These are phyloP conservation scores for Kluyveromyces lactis DNA, from an alignment of 805 yeast species.

Conservation along the genomic window DNA sequence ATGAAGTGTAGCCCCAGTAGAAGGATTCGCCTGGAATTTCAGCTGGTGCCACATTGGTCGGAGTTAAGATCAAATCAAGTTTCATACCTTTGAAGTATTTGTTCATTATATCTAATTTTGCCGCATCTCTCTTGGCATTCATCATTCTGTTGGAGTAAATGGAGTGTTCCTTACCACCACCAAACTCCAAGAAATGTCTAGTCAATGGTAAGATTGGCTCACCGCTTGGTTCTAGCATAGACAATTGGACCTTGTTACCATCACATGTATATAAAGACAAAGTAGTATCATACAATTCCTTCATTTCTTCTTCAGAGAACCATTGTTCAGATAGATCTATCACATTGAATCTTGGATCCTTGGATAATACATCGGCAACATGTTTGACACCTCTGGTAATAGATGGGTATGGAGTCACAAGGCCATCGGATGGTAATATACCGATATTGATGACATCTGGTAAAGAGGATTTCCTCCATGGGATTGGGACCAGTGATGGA, in stretches of 20 bases:
- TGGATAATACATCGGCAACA: slow-evolving; percentile 44
- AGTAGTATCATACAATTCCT: slow-evolving; percentile 13
- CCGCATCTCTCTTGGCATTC: slow-evolving; percentile 46
- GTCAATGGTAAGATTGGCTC: slow-evolving; percentile 63
- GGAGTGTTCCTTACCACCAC: slow-evolving; percentile 45
- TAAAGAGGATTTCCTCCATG: slow-evolving; percentile 31
- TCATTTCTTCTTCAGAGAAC: slow-evolving; percentile 19
- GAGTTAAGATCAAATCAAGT: slow-evolving; percentile 58
- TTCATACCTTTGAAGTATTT: slow-evolving; percentile 13
- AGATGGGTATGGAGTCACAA: slow-evolving; percentile 63
- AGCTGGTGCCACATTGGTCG: slow-evolving; percentile 65
- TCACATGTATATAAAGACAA: slow-evolving; percentile 49
- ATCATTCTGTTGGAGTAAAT: slow-evolving; percentile 48
- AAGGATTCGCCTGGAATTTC: slow-evolving; percentile 53
- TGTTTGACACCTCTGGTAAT: slow-evolving; percentile 46
- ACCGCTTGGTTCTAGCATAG: slow-evolving; percentile 48
- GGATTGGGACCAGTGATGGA: slow-evolving; percentile 27
- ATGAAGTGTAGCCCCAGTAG: slow-evolving; percentile 76
- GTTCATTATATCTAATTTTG: slow-evolving; percentile 38
- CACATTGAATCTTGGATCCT: slow-evolving; percentile 49
- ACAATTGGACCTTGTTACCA: slow-evolving; percentile 53
- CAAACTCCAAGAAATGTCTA: slow-evolving; percentile 50
- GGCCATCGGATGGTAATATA: slow-evolving; percentile 54
- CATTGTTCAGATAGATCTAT: slow-evolving; percentile 32
- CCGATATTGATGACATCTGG: slow-evolving; percentile 47